Percentiles rank a stretch among this genome's conserved stretches.
Evolutionary conservation across 2,329 filamentous ascomycete genomes (phyloP).

Genomic region (Mollisiaceae sp.): DNA sequence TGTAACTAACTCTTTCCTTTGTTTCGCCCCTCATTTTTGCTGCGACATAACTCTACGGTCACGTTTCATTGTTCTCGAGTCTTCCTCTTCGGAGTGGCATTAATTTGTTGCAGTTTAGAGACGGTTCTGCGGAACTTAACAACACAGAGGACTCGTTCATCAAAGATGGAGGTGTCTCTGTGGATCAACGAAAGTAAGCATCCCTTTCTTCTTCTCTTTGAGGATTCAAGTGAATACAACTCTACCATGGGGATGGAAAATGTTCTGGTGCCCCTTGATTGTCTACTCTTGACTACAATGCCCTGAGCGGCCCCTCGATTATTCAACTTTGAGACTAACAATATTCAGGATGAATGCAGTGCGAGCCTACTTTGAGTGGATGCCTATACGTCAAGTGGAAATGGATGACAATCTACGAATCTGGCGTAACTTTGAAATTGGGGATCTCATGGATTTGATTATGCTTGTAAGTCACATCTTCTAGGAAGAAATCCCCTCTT

Average conservation of each 20-base stretch:
- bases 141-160: slow-evolving; percentile 72
- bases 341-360: slow-evolving; percentile 64
- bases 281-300: no score
- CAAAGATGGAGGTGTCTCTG: slow-evolving; percentile 58
- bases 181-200: slow-evolving; percentile 67
- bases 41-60: no score
- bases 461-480: slow-evolving; percentile 51
- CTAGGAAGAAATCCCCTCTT: no score
- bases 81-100: no score
- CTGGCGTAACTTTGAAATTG: slow-evolving; percentile 70
- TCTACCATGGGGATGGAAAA: no score
- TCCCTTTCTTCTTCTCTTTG: neutral
- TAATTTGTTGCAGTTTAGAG: slow-evolving; percentile 51
- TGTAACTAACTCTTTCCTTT: no score
- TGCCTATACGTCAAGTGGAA: slow-evolving; percentile 58
- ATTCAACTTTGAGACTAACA: neutral
- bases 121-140: slow-evolving; percentile 63
- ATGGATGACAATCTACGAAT: slow-evolving; percentile 73
- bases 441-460: slow-evolving; percentile 68
- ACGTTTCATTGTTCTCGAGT: no score
- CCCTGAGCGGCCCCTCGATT: neutral
- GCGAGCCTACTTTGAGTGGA: slow-evolving; percentile 71
- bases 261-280: no score
- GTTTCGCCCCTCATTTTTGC: no score
- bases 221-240: no score